A percentile compares a stretch with the other conserved stretches of the same genome.
These are phyloP conservation scores for Phycomyces nitens DNA, from an alignment of 192 early-diverging fungal genomes.

Conservation along the genomic window DNA sequence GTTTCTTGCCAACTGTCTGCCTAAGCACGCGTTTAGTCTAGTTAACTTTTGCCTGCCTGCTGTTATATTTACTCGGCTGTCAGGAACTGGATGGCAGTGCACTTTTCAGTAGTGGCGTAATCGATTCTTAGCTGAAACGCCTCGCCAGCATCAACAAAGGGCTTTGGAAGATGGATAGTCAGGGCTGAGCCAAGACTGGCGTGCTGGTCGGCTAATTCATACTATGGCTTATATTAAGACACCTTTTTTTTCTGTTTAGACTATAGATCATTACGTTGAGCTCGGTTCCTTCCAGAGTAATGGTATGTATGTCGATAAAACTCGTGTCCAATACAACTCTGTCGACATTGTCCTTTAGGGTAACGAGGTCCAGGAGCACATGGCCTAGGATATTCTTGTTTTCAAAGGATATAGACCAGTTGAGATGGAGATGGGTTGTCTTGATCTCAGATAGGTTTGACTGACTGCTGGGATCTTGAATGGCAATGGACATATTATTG, in stretches of 20 bases:
- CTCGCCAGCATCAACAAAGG: constrained; percentile 38
- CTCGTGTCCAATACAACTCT: constrained; percentile 72
- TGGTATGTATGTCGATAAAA: constrained; percentile 50
- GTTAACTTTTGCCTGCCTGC: neutral
- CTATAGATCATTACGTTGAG: constrained; percentile 26
- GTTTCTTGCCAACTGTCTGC: constrained; percentile 90
- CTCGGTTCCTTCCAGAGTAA: constrained; percentile 21
- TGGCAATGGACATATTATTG: too few species aligned
- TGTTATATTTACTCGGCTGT: constrained; percentile 54
- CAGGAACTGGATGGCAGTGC: constrained; percentile 92
- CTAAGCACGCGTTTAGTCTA: constrained; percentile 29
- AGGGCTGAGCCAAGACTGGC: constrained; percentile 72
- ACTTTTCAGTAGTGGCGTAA: constrained; percentile 77
- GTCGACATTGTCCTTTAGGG: constrained; percentile 49
- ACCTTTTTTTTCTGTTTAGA: neutral
- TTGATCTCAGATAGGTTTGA: constrained; percentile 74
- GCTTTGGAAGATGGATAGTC: constrained; percentile 49
- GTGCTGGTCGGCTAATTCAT: constrained; percentile 50
- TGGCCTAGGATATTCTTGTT: constrained; percentile 60
- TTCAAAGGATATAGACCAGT: constrained; percentile 75
- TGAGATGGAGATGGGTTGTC: constrained; percentile 74
- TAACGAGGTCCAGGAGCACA: constrained; percentile 59
- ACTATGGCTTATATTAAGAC: constrained; percentile 37
- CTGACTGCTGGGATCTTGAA: constrained; percentile 75
- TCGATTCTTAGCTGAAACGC: constrained; percentile 59